A percentile compares a stretch with the other conserved stretches of the same genome.
phyloP scores from a whole-genome alignment of 495 filamentous ascomycete species.

The Xylaria longipes region DNA sequence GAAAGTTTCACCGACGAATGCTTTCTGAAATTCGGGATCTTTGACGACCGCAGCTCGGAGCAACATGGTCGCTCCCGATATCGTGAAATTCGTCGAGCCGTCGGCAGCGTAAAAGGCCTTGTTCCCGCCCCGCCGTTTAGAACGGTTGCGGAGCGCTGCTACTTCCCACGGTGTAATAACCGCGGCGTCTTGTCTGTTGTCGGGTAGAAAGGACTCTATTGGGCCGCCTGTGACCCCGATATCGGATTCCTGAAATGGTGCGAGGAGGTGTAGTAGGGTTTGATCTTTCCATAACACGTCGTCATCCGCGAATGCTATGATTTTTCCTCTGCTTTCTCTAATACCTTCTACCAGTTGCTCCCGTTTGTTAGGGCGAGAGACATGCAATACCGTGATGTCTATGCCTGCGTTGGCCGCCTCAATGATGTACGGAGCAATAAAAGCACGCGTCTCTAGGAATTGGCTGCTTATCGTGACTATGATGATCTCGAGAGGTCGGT shows the following conservation, averaged over 20 bases:
- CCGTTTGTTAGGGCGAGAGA: neutral
- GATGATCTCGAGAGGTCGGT: neutral
- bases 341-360: neutral
- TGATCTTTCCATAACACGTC: neutral
- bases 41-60: constrained; percentile 25
- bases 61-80: constrained; percentile 35
- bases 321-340: too few relatives aligned
- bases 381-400: neutral
- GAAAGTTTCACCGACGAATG: constrained; percentile 29
- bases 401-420: neutral
- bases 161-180: constrained; percentile 33
- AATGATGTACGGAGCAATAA: neutral
- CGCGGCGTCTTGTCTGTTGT: constrained; percentile 19
- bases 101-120: constrained; percentile 29
- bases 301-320: neutral
- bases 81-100: constrained; percentile 34
- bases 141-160: constrained; percentile 32
- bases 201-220: constrained; percentile 29
- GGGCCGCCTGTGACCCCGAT: constrained; percentile 31
- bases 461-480: neutral
- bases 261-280: constrained; percentile 27
- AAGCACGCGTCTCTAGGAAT: neutral
- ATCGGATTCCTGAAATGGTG: constrained; percentile 30
- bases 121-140: constrained; percentile 24
- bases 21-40: constrained; percentile 32